Evolutionary conservation across 768 basidiomycete genomes (phyloP).

Genomic region (Mycena leptocephala): DNA sequence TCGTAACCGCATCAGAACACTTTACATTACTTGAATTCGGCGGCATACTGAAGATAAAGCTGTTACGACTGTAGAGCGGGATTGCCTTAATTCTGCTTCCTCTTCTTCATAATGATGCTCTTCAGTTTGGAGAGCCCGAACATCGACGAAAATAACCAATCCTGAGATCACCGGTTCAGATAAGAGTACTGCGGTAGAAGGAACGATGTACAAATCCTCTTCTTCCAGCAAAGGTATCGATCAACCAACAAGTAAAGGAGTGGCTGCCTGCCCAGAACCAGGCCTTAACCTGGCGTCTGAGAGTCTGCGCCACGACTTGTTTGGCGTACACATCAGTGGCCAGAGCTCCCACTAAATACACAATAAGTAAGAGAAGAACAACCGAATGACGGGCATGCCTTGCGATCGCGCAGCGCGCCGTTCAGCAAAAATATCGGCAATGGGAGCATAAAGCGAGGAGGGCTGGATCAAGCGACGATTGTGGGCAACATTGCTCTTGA

Average conservation of each 20-base stretch:
- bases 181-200: not conserved
- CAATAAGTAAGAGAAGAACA: not conserved
- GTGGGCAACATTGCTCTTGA: slow-evolving; percentile 35
- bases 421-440: slow-evolving; percentile 31
- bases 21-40: no score
- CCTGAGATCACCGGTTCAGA: slow-evolving; percentile 1
- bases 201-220: slow-evolving; percentile 30
- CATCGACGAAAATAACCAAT: slow-evolving; percentile 29
- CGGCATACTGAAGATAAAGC: not conserved
- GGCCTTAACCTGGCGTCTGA: slow-evolving; percentile 25
- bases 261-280: slow-evolving; percentile 40
- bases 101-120: slow-evolving; percentile 10
- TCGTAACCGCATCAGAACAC: no score
- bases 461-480: slow-evolving; percentile 25
- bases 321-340: slow-evolving; percentile 32
- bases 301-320: slow-evolving; percentile 35
- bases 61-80: no score
- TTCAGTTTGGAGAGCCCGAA: slow-evolving; percentile 29
- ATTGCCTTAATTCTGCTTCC: slow-evolving; percentile 2
- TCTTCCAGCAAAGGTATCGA: slow-evolving; percentile 35
- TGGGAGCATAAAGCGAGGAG: slow-evolving; percentile 39
- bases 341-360: slow-evolving; percentile 32
- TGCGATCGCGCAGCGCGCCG: slow-evolving; percentile 30
- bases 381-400: not conserved
- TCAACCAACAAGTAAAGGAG: slow-evolving; percentile 35